These are phyloP conservation scores for Claviceps paspali DNA, from an alignment of 2,329 filamentous ascomycete genomes.

Conservation along the genomic window DNA sequence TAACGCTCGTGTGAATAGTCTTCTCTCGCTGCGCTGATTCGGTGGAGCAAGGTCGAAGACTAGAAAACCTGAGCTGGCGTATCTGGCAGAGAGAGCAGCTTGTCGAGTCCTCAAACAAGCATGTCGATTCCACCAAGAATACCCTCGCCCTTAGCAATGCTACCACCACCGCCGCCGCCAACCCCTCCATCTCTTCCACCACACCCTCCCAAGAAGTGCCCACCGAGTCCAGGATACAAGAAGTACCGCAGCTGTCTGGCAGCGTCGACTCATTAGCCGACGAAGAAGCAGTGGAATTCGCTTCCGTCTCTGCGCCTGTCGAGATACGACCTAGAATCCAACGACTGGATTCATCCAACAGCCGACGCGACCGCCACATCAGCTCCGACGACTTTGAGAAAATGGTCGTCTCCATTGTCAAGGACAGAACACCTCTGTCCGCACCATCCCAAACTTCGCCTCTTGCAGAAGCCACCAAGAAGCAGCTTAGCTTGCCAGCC, in stretches of 20 bases:
- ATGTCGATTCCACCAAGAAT: conserved; percentile 20
- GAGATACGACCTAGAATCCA: conserved; percentile 54
- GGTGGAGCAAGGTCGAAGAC: conserved; percentile 76
- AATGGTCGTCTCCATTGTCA: conserved; percentile 86
- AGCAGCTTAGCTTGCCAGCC: conserved; percentile 19
- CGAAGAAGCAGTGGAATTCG: conserved; percentile 48
- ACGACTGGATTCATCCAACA: conserved; percentile 56
- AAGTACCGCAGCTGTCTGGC: conserved; percentile 57
- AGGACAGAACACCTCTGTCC: conserved; percentile 54
- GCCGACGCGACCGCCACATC: conserved; percentile 73
- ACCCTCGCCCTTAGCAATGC: conserved; percentile 16
- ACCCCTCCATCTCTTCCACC: not conserved
- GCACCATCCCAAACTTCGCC: conserved; percentile 17
- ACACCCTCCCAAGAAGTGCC: conserved; percentile 30
- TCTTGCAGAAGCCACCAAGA: conserved; percentile 24
- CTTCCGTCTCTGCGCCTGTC: conserved; percentile 36
- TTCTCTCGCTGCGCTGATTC: conserved; percentile 91
- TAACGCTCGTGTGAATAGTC: conserved; percentile 37
- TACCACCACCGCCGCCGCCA: not conserved
- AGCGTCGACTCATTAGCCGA: conserved; percentile 63
- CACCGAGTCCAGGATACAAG: conserved; percentile 26
- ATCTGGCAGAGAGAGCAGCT: conserved; percentile 72
- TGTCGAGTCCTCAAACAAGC: conserved; percentile 59
- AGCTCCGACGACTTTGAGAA: conserved; percentile 87
- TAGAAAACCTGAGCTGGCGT: conserved; percentile 94